These are phyloP conservation scores for Urochloa ruziziensis DNA, from an alignment of 176 grass and related monocot species.

Conservation along the genomic window DNA sequence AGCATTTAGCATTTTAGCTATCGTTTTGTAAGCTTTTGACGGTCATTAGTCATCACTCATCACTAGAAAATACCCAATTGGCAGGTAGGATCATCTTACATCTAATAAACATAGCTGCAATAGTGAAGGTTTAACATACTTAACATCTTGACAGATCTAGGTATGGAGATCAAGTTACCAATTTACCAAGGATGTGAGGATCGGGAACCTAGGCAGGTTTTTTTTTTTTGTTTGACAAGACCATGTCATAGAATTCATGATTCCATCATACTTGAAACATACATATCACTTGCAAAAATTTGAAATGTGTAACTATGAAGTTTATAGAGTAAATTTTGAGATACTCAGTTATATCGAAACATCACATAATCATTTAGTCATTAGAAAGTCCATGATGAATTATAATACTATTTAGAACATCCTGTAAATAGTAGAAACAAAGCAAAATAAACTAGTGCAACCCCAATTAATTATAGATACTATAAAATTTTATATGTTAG, in stretches of 20 bases:
- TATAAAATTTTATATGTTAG: not conserved
- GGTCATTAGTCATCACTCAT: not conserved
- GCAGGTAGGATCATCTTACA: not conserved
- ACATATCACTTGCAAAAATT: not conserved
- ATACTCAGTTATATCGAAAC: not conserved
- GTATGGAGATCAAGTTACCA: too few relatives aligned
- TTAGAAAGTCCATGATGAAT: not conserved
- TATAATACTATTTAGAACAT: not conserved
- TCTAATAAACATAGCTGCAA: not conserved
- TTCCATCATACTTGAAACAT: not conserved
- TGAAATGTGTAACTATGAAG: not conserved
- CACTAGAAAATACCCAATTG: constrained; percentile 2
- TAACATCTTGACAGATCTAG: not conserved
- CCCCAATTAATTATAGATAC: not conserved
- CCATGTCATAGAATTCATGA: too few relatives aligned
- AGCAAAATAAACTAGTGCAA: not conserved
- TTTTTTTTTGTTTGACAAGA: too few relatives aligned
- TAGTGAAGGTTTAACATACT: constrained; percentile 1
- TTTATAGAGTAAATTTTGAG: not conserved
- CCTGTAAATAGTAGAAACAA: not conserved
- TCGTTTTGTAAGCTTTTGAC: not conserved
- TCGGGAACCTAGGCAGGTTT: too few relatives aligned
- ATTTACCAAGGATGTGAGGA: not conserved
- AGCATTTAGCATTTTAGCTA: constrained; percentile 8
- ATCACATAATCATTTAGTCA: not conserved